Evolutionary conservation across 106 monocot species (phyloP).

Genomic region (Gastrodia elata): DNA sequence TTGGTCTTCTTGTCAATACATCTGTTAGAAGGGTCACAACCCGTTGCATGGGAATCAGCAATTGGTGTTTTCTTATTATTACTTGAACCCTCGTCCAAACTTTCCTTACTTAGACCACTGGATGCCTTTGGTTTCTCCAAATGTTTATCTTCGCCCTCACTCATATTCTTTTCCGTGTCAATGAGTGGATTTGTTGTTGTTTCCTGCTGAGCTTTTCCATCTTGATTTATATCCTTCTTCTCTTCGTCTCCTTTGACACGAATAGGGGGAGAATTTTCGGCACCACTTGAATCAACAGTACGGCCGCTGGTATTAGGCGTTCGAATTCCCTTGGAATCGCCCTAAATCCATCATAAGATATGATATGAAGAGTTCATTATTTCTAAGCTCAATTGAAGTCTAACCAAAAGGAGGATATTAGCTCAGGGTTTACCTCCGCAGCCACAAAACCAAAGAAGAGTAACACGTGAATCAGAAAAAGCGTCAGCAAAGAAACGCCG

Average conservation of each 20-base stretch:
- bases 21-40: slow-evolving; percentile 51
- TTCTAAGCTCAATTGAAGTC: background rate
- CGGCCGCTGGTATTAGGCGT: background rate
- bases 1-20: slow-evolving; percentile 50
- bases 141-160: slow-evolving; percentile 5
- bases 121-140: slow-evolving; percentile 2
- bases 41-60: slow-evolving; percentile 17
- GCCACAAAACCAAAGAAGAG: background rate
- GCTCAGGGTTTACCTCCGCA: background rate
- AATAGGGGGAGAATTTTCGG: slow-evolving; percentile 13
- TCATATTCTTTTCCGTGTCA: slow-evolving; percentile 5
- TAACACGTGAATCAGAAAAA: background rate
- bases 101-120: background rate
- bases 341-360: background rate
- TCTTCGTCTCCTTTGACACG: slow-evolving; percentile 8
- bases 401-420: background rate
- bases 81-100: slow-evolving; percentile 12
- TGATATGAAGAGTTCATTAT: slow-evolving; percentile 2
- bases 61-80: slow-evolving; percentile 3
- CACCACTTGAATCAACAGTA: background rate
- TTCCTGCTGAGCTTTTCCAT: slow-evolving; percentile 5
- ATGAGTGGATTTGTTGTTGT: slow-evolving; percentile 9
- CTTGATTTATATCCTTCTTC: slow-evolving; percentile 11
- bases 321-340: background rate
- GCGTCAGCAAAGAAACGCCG: background rate